Evolutionary conservation across 208 protist species (phyloP).

Genomic region (Leishmania aethiopica): DNA sequence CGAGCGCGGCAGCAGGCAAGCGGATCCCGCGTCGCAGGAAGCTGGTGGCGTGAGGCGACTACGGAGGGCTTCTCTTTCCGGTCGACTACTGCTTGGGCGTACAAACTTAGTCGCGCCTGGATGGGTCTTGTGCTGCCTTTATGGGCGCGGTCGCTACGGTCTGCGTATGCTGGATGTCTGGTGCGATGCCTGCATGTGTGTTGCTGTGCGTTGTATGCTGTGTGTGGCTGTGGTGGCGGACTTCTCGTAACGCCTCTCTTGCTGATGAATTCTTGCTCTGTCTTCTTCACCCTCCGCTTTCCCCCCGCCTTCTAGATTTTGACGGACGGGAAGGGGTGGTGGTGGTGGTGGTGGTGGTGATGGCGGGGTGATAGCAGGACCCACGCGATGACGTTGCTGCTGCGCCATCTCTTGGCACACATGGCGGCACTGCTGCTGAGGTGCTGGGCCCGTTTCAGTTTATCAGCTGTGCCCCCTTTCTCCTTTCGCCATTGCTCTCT

Average conservation of each 20-base stretch:
- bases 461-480: neutral
- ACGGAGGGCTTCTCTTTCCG: neutral
- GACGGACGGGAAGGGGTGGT: neutral
- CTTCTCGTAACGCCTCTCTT: neutral
- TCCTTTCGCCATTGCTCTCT: neutral
- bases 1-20: neutral
- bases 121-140: neutral
- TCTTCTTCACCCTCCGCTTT: neutral
- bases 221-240: neutral
- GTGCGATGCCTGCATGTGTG: neutral
- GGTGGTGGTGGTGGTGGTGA: neutral
- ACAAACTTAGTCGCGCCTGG: neutral
- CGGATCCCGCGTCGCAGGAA: slow-evolving; percentile 58
- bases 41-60: slow-evolving; percentile 36
- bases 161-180: neutral
- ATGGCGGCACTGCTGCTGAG: neutral
- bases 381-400: neutral
- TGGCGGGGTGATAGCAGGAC: neutral
- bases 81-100: neutral
- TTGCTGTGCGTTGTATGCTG: neutral
- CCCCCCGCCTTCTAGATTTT: neutral
- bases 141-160: neutral
- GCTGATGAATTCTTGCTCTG: neutral
- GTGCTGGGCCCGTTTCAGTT: neutral
- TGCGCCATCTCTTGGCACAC: neutral